Evolutionary conservation across 805 yeast genomes (phyloP).

Genomic region (Wickerhamomyces bovis): DNA sequence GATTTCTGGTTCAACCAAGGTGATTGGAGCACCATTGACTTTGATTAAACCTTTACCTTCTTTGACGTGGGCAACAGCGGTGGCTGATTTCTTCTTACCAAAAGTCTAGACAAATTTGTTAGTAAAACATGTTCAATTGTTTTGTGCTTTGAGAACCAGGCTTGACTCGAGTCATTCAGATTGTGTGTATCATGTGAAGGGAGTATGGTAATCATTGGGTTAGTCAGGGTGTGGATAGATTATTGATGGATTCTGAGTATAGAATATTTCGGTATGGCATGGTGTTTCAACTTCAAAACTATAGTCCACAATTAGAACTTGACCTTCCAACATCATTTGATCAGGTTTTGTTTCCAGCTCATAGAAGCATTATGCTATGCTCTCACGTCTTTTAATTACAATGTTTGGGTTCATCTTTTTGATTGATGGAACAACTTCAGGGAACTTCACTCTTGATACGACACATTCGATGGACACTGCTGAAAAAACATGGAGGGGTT

Average conservation of each 20-base stretch:
- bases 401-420: background rate
- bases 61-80: conserved; percentile 99
- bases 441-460: background rate
- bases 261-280: too few species aligned
- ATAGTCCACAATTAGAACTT: too few species aligned
- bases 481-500: background rate
- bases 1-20: conserved; percentile 98
- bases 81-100: conserved; percentile 99
- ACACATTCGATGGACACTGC: background rate
- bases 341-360: too few species aligned
- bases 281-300: too few species aligned
- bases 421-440: background rate
- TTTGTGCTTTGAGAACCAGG: too few species aligned
- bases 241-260: background rate
- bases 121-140: conserved; percentile 9
- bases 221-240: too few species aligned
- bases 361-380: too few species aligned
- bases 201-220: too few species aligned
- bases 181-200: background rate
- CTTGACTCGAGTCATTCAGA: background rate
- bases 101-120: conserved; percentile 65
- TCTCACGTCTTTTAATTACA: too few species aligned
- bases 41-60: conserved; percentile 99
- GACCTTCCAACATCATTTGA: too few species aligned
- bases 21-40: conserved; percentile 99